Percentiles rank a stretch among this genome's conserved stretches.
phyloP scores from a whole-genome alignment of 108 stramenopile genomes.

The Conticribra weissflogii region DNA sequence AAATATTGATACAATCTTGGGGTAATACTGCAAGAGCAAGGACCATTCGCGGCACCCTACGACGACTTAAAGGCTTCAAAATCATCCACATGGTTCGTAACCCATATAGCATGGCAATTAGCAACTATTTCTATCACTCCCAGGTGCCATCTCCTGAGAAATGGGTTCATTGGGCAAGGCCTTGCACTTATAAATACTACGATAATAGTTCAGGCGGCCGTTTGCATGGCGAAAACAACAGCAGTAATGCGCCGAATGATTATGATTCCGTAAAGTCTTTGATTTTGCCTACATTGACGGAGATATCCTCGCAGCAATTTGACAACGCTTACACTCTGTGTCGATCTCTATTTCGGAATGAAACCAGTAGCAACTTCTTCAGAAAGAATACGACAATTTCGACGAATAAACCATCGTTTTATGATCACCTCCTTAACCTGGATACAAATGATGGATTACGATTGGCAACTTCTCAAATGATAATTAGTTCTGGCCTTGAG shows the following conservation, averaged over 20 bases:
- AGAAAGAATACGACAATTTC: background rate
- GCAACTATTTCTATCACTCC: constrained; percentile 26
- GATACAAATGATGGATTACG: constrained; percentile 11
- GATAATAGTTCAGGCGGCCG: background rate
- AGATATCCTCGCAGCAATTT: constrained; percentile 2
- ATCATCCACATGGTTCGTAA: constrained; percentile 23
- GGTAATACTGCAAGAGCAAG: background rate
- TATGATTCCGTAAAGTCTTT: background rate
- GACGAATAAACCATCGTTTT: background rate
- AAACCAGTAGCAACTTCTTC: background rate
- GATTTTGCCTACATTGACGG: constrained; percentile 2
- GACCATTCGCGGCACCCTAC: too few species aligned
- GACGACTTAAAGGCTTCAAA: constrained; percentile 5
- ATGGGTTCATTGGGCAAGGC: constrained; percentile 22
- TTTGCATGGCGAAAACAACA: background rate
- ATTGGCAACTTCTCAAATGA: constrained; percentile 11
- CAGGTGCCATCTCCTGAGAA: constrained; percentile 31
- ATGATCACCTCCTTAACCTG: constrained; percentile 7
- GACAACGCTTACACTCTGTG: constrained; percentile 2
- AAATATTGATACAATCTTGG: background rate
- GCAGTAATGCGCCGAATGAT: background rate
- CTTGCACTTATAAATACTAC: constrained; percentile 19
- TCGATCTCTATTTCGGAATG: constrained; percentile 9
- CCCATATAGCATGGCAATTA: constrained; percentile 19
- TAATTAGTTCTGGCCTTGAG: constrained; percentile 8